Base-by-base conservation (phyloP, 2,329 filamentous ascomycete genomes). In the Cylindrodendrum hubeiense region DNA sequence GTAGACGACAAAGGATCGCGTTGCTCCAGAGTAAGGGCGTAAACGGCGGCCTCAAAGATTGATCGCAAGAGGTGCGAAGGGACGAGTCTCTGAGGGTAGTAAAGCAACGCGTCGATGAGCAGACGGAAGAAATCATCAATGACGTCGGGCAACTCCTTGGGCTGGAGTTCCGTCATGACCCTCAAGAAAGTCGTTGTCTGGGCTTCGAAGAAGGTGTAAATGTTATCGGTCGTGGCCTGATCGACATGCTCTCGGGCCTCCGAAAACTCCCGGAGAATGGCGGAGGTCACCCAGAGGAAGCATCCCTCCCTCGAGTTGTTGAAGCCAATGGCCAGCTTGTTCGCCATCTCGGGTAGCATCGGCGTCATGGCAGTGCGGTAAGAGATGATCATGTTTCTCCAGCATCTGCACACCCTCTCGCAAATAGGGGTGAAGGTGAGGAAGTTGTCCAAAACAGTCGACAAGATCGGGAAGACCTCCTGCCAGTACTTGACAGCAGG, bases 91-190 rank as follows among this genome's bases (percentile, higher is more conserved):
- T 93, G 89, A 4, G 96, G 93, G 79, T 97, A 97, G 82, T 96
- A 99, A 54, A 98, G 90, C 26, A 98, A 87, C 33, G 96, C 95
- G 78, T 99, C 96, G 10, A 94, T 93, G 39, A 95, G 88, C 9
- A 99, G 89, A 28, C 96, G 92, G 87, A 97, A 99, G 82, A 98
- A 99, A 78, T 98, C 95, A 77, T 98, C 95, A 72, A 97, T 97
- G 63, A 97, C 93, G 65, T 90, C 87, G 2, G 94, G 93, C 6
- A 97, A 85, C 73, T 97, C 93, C 69, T 83, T 83, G 3, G 87
- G 85, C 28, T 93, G 89, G 8, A 98, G 83, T 70, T 97, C 93
- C 74, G 93, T 97, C 82, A 99, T 89, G 69, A 95, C 94, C 33
- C 93, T 90, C 66, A 99, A 85, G 82, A 98, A 97, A 10, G 91